Conservation (phyloP, 768 basidiomycete species). For the Rhizopogon vesiculosus region DNA sequence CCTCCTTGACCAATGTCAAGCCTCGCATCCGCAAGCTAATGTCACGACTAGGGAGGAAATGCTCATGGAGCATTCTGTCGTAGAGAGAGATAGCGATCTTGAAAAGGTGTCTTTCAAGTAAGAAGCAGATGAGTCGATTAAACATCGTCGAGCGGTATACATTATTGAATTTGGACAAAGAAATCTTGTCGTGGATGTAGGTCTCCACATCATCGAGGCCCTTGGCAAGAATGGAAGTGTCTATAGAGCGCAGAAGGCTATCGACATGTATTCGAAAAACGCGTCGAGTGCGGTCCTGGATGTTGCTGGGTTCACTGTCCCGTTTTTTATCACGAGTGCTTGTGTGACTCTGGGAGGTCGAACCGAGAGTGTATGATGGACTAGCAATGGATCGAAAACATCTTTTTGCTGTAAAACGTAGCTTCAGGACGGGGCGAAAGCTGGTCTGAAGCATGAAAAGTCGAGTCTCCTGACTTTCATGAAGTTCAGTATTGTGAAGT, state of each 20-base stretch:
- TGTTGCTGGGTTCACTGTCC: neutral
- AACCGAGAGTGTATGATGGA: neutral
- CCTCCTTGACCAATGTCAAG: conserved; percentile 17
- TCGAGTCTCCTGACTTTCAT: neutral
- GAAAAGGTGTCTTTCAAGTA: conserved; percentile 35
- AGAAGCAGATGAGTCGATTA: conserved; percentile 34
- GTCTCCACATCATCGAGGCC: conserved; percentile 13
- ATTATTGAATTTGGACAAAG: conserved; percentile 22
- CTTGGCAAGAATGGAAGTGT: conserved; percentile 20
- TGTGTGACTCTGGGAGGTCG: neutral
- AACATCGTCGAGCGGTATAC: conserved; percentile 27
- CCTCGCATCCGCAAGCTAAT: conserved; percentile 39
- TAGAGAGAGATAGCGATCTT: conserved; percentile 36
- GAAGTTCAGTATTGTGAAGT: neutral
- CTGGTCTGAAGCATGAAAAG: neutral
- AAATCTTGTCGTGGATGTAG: conserved; percentile 19
- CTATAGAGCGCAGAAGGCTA: conserved; percentile 20
- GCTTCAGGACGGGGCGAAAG: neutral
- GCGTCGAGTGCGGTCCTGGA: neutral
- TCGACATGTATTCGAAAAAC: conserved; percentile 17
- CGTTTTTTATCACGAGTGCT: too few species aligned
- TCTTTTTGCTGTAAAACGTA: neutral
- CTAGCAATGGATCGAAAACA: neutral
- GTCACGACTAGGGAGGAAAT: conserved; percentile 31
- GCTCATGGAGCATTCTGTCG: conserved; percentile 35